Conservation (phyloP, 208 protist species). For the Acanthamoeba culbertsoni region DNA sequence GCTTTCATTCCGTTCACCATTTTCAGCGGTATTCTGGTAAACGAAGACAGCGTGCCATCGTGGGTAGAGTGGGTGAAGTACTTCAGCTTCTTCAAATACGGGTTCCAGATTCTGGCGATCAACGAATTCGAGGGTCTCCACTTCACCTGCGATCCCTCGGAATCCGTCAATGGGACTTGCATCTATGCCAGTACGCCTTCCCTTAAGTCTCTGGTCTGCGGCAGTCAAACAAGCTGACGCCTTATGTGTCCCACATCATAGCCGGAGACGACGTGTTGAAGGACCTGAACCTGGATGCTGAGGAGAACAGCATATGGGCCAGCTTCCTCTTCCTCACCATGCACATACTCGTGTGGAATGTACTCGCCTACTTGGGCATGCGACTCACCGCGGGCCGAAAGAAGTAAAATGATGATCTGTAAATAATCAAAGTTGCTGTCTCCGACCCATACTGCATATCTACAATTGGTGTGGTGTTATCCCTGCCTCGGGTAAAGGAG, state of each 20-base stretch:
- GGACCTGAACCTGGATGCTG: not conserved
- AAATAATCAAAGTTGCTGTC: too few relatives aligned
- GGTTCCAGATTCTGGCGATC: not conserved
- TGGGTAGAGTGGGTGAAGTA: not conserved
- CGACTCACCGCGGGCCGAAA: not conserved
- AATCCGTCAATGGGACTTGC: not conserved
- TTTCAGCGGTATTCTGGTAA: not conserved
- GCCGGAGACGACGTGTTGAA: not conserved
- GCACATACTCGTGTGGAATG: not conserved
- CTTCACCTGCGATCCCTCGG: not conserved
- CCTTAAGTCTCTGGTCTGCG: not conserved
- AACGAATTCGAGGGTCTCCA: not conserved
- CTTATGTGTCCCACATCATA: not conserved
- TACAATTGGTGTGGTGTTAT: too few relatives aligned
- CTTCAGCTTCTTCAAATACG: not conserved
- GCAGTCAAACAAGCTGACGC: not conserved
- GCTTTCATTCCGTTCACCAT: not conserved
- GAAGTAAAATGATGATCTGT: too few relatives aligned
- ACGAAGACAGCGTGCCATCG: not conserved
- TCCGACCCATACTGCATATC: too few relatives aligned
- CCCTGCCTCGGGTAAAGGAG: not conserved
- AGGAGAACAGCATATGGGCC: not conserved
- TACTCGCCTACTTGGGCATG: not conserved
- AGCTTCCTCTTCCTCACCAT: conserved; percentile 11
- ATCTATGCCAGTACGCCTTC: not conserved